Evolutionary conservation across 2,329 filamentous ascomycete species (phyloP), one percentile per base, ranked within the genome.

Genomic region (Exophiala xenobiotica): DNA sequence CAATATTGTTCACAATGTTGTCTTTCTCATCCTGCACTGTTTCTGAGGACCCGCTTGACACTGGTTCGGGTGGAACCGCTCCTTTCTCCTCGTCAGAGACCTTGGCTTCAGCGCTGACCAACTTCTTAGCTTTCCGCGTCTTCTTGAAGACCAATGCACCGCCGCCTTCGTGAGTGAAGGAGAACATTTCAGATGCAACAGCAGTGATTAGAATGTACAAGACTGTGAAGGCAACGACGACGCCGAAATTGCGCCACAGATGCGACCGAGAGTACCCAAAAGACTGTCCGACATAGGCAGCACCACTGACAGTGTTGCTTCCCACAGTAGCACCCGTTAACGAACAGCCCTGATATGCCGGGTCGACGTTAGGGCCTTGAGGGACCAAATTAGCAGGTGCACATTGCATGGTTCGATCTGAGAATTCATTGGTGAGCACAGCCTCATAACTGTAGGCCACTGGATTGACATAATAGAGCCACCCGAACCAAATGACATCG

Each of bases 131-230:
- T 37, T 76, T 78, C 60, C 76, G 81, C n/a, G 78, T 82, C 65
- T 80, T 85, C 72, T 86, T 88, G 74, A 88, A 88, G 19, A 88
- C 72, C 31, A 88, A 66, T 1, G 84, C 85, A 45, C 85, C 86
- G n/a, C 83, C 84, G 4, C 38, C 27, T 12, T 26, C 47, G 18
- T 26, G 12, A 16, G 77, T 74, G 63, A 88, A 87, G 12, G 77
- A 78, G 60, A 91, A 77, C 1, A 80, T 60, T 62, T 95, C 88
- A 12, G 85, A 83, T 1, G 84, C 86, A 18, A 87, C 59, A 4
- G 86, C 78, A 0, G 88, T 92, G 23, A 92, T 69, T 8, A 84
- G 59, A 9, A 95, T 79, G 63, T 92, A 95, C 4, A 90, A 77
- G 1, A 88, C 74, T 1, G 82, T 80, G 59, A 89, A 93, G 0